These are phyloP conservation scores for Diplodia seriata DNA, from an alignment of 2,329 filamentous ascomycete genomes.

Conservation along the genomic window DNA sequence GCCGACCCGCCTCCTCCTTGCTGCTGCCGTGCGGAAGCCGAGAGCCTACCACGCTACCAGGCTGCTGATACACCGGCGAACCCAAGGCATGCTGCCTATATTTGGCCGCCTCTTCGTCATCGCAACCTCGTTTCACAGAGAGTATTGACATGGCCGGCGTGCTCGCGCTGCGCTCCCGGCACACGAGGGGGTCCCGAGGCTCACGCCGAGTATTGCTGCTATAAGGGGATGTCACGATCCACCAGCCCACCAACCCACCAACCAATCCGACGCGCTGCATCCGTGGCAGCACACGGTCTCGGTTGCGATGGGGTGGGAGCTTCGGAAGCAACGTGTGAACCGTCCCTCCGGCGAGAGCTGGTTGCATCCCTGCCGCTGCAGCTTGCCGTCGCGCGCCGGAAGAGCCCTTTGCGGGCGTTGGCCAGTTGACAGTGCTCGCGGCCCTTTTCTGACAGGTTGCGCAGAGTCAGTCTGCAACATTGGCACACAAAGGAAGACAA, in stretches of 20 bases:
- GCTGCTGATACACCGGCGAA: background rate
- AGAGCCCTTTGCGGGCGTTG: background rate
- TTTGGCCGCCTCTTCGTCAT: slow-evolving; percentile 15
- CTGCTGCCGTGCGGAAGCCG: slow-evolving; percentile 1
- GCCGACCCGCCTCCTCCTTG: slow-evolving; percentile 6
- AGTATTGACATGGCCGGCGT: background rate
- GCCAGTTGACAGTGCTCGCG: background rate
- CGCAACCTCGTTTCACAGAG: slow-evolving; percentile 3
- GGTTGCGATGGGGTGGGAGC: background rate
- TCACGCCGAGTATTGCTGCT: background rate
- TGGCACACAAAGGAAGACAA: slow-evolving; percentile 12
- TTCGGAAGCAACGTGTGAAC: slow-evolving; percentile 18
- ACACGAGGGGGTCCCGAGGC: too few relatives aligned
- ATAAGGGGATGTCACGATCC: too few relatives aligned
- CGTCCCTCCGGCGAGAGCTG: background rate
- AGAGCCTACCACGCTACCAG: background rate
- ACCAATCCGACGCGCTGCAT: too few relatives aligned
- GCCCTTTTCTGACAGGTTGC: slow-evolving; percentile 13
- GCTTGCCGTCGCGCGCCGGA: slow-evolving; percentile 6
- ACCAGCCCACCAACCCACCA: too few relatives aligned
- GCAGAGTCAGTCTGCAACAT: slow-evolving; percentile 26
- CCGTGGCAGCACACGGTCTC: too few relatives aligned
- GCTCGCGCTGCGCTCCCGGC: too few relatives aligned
- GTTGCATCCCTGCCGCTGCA: background rate
- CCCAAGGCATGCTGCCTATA: slow-evolving; percentile 9